Base-by-base conservation (phyloP, 148 eudicot genomes). In the Pouteria glomerata region DNA sequence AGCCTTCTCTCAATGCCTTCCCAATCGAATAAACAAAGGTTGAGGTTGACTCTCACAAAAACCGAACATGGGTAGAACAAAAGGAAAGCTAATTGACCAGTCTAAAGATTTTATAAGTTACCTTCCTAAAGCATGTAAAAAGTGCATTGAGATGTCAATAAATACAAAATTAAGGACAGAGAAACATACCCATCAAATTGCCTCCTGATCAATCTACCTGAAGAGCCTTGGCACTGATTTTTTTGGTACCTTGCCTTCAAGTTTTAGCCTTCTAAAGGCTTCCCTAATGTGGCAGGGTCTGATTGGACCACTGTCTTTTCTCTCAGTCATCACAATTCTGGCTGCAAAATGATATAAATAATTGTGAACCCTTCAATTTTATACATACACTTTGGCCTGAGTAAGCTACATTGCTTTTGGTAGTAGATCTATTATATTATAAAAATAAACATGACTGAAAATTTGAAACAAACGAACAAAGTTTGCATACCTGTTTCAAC, bases 251-350 rank as follows among this genome's bases (percentile, higher is more conserved):
- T 91, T 91, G 72, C 97, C 96, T 77, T 95, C 97, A 27, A 90
- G 82, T 80, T 92, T 95, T 57, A 95, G 76, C 78, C 99, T 86
- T 76, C 99, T 77, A 58, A 86, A 90, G 23, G 99, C 87, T 84
- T 95, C 99, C 57, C 96, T 81, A 15, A 92, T 82, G 79, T 91
- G 99, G 79, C 97, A 88, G 47, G 99, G 96, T 58, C 97, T 87
- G 69, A 91, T 89, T 23, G 99, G 96, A 24, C 99, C 97, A 6
- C 78, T 73, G 63, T 95, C 97, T 57, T 78, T 83, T 80, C 99
- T 92, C 84, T 95, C 97, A 0, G 79, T 63, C 96, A 95, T 95
- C 59, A 92, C 99, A 45, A 76, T 68, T 77, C 85, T 84, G 57
- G 96, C 99, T 88, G 97, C 87, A 83, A 69, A 56, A 63, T 34